These are phyloP conservation scores for Solanum hybrid DNA, from an alignment of 305 asterid genomes.

Conservation along the genomic window DNA sequence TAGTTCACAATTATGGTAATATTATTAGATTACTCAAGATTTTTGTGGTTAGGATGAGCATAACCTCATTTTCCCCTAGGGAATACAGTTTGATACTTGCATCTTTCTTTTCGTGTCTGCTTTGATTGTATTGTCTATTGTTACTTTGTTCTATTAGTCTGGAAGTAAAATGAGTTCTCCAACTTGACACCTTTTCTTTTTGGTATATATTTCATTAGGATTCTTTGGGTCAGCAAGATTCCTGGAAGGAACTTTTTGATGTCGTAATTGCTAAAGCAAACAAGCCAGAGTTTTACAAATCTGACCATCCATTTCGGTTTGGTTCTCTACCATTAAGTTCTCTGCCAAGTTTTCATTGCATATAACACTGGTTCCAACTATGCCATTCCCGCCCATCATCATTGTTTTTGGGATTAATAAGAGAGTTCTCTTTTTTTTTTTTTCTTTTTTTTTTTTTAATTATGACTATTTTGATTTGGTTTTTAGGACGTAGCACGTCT, in stretches of 20 bases:
- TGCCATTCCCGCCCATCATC: neutral
- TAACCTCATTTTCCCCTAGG: neutral
- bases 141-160: neutral
- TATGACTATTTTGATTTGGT: neutral
- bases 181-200: neutral
- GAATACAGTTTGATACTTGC: neutral
- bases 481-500: neutral
- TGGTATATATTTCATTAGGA: conserved; percentile 35
- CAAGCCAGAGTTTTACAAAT: conserved; percentile 95
- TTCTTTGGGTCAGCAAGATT: conserved; percentile 63
- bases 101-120: neutral
- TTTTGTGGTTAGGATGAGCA: neutral
- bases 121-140: neutral
- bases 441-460: neutral
- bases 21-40: neutral
- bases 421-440: no score
- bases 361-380: neutral
- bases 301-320: conserved; percentile 96
- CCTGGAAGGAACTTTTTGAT: conserved; percentile 96
- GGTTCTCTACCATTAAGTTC: conserved; percentile 5
- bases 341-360: neutral
- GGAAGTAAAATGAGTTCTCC: neutral
- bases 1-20: neutral
- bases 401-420: neutral
- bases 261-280: conserved; percentile 92